Conservation (phyloP, 2,329 filamentous ascomycete species). For the Fusarium tjaetaba region DNA sequence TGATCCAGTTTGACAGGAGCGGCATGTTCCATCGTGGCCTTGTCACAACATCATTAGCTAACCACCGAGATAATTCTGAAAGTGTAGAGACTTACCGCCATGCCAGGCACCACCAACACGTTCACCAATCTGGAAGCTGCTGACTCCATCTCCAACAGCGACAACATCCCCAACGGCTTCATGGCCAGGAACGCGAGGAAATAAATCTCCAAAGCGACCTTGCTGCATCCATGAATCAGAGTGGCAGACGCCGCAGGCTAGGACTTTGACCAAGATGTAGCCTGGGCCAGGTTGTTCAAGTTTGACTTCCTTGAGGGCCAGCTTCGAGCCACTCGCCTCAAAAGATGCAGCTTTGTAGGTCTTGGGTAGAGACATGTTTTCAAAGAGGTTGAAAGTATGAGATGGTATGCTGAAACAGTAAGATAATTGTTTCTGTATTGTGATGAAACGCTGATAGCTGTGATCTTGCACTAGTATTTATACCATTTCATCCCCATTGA, state of each 20-base stretch:
- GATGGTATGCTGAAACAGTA: too few species aligned
- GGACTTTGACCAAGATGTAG: conserved; percentile 74
- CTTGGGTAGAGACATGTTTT: conserved; percentile 61
- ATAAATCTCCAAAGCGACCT: conserved; percentile 63
- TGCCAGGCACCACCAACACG: conserved; percentile 65
- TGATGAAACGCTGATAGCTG: too few species aligned
- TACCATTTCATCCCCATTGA: rapidly evolving
- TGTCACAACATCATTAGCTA: rapidly evolving
- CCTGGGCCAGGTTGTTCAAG: conserved; percentile 64
- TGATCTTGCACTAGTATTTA: background rate
- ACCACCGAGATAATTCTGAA: too few species aligned
- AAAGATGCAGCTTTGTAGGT: conserved; percentile 74
- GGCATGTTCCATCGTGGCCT: conserved; percentile 70
- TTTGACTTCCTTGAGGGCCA: conserved; percentile 67
- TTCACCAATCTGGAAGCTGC: conserved; percentile 69
- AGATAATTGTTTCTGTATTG: background rate
- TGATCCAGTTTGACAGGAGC: conserved; percentile 67
- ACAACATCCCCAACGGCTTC: conserved; percentile 75
- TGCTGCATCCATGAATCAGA: conserved; percentile 62
- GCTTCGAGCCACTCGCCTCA: conserved; percentile 58
- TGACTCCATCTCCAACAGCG: conserved; percentile 66
- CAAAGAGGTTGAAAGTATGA: background rate
- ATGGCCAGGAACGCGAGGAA: conserved; percentile 74
- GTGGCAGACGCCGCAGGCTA: conserved; percentile 78
- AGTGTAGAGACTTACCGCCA: conserved; percentile 21